Base-by-base conservation (phyloP, 1,284 basidiomycete species). In the Cryptococcus depauperatus region DNA sequence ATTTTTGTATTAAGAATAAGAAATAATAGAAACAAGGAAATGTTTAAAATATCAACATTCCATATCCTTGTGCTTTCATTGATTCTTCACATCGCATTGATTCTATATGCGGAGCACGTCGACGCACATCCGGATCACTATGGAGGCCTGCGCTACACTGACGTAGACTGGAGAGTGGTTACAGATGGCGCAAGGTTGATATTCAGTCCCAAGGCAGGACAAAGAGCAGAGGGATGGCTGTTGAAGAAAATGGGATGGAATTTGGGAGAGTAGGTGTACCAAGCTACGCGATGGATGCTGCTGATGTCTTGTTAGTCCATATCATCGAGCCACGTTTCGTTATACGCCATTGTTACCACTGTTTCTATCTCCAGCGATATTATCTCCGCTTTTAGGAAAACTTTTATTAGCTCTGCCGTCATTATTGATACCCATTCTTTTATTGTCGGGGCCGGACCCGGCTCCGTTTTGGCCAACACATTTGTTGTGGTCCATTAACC, bases 121-220 rank as follows among this genome's bases (percentile, higher is more conserved):
- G 66, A 69, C 44, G 48, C 55, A 2, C 59, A 69, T 48, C 60
- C 66, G 14, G 61, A 62, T 19, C 40, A 48, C 28, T 62, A 61
- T 54, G 65, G 60, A 19, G 66, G 66, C 8, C 46, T 97, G 26
- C 91, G 91, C 64, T 98, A 97, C 68, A 98, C 93, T 14, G 93
- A 99, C 70, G 77, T 98, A 48, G 95, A 99, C 73, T 98, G 97
- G 69, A 78, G 82, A 34, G 93, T 99, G 53, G 95, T 96, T 74
- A 85, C 80, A 46, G 92, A 97, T 66, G 95, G 92, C 4, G 54
- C 58, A 6, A 47, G 32, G 37, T 38, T 60, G 44, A 60, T 64
- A 5, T 55, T 48, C 67, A 71, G 28, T 41, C 55, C 33, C 2
- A 30, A 28, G 62, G 57, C 38, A 28, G 66, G 68, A 4, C 69